These are phyloP conservation scores for Biscutella auriculata DNA, from an alignment of 441 rosid genomes.

Conservation along the genomic window DNA sequence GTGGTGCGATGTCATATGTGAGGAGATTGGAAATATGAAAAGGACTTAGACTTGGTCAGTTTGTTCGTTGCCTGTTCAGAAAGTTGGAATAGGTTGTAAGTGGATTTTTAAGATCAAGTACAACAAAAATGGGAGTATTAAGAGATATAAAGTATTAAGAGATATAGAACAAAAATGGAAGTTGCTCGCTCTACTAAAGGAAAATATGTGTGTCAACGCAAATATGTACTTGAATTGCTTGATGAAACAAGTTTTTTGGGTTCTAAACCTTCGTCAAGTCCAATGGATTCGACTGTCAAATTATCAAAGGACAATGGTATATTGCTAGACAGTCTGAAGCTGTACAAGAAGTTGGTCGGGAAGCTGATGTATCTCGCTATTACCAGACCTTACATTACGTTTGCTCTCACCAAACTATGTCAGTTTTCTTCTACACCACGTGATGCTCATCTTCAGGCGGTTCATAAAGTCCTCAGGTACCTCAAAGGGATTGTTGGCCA, in stretches of 20 bases:
- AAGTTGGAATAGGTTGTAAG: too few species aligned
- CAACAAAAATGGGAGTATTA: background rate
- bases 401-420: background rate
- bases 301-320: too few species aligned
- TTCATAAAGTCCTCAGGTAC: background rate
- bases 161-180: too few species aligned
- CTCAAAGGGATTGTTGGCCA: background rate
- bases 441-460: background rate
- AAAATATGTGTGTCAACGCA: background rate
- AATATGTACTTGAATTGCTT: background rate
- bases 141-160: too few species aligned
- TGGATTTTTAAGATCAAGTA: background rate
- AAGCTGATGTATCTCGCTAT: background rate
- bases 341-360: background rate
- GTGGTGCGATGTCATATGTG: too few species aligned
- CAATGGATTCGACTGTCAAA: background rate
- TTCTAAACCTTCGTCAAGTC: background rate
- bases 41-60: too few species aligned
- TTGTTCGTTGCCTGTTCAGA: too few species aligned
- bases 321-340: too few species aligned
- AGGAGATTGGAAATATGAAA: too few species aligned
- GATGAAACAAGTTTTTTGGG: background rate
- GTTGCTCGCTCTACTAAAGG: background rate
- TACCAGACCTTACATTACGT: background rate
- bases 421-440: background rate